These are phyloP conservation scores for Ophiostoma populinum DNA, from an alignment of 2,329 filamentous ascomycete genomes.

Conservation along the genomic window DNA sequence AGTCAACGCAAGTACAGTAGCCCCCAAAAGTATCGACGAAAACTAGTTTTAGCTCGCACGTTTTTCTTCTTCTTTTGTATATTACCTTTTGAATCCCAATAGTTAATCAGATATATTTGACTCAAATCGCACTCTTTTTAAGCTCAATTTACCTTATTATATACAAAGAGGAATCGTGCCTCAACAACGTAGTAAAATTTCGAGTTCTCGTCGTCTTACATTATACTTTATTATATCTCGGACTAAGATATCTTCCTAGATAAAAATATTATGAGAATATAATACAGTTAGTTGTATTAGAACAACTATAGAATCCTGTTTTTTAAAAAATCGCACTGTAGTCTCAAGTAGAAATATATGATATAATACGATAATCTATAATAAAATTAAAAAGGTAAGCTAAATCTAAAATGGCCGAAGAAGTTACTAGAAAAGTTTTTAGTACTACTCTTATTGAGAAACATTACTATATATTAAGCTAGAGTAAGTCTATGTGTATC, in stretches of 20 bases:
- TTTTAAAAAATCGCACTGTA: background rate
- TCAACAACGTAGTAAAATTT: too few species aligned
- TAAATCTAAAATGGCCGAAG: background rate
- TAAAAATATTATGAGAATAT: background rate
- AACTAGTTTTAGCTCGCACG: too few species aligned
- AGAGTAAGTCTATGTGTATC: too few species aligned
- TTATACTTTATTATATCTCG: too few species aligned
- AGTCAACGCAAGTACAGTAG: too few species aligned
- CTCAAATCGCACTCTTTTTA: too few species aligned
- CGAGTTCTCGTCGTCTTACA: too few species aligned
- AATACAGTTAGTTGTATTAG: background rate
- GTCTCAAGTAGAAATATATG: background rate
- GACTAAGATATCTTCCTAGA: too few species aligned
- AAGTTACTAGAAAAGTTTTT: background rate
- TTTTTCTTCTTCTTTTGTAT: too few species aligned
- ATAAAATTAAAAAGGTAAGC: slow-evolving; percentile 1
- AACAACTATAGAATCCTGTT: background rate
- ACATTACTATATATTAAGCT: slow-evolving; percentile 1
- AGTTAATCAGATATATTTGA: too few species aligned
- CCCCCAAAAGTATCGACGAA: background rate
- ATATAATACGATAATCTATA: background rate
- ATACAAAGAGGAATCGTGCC: too few species aligned
- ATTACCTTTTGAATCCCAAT: background rate
- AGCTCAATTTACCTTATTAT: too few species aligned
- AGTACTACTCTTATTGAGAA: background rate